phyloP scores from a whole-genome alignment of 257 asterid genomes.

The Ilex aquifolium region DNA sequence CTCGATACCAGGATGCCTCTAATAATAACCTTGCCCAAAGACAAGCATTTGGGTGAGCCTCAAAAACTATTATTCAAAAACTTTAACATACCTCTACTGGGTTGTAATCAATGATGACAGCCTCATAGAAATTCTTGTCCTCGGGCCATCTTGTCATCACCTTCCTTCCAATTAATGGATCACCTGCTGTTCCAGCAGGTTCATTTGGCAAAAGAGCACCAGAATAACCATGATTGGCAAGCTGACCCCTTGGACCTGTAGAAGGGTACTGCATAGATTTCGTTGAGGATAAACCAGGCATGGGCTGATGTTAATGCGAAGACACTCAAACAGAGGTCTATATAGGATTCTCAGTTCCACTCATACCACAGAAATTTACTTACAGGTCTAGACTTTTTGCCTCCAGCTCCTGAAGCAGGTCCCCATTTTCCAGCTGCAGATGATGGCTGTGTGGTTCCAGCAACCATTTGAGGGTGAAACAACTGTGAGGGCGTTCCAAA shows the following conservation, averaged over 20 bases:
- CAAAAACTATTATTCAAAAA: slow-evolving; percentile 14
- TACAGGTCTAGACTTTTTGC: slow-evolving; percentile 56
- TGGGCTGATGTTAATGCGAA: slow-evolving; percentile 39
- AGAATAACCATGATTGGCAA: slow-evolving; percentile 47
- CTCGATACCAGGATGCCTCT: too few species aligned
- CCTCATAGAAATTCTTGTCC: slow-evolving; percentile 90
- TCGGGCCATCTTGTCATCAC: slow-evolving; percentile 97
- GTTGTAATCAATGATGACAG: slow-evolving; percentile 67
- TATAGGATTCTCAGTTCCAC: neutral
- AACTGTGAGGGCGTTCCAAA: slow-evolving; percentile 45
- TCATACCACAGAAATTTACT: slow-evolving; percentile 15
- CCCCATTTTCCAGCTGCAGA: slow-evolving; percentile 49
- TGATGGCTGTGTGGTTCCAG: slow-evolving; percentile 37
- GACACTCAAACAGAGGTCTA: neutral
- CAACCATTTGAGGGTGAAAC: slow-evolving; percentile 41
- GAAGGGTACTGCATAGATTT: slow-evolving; percentile 40
- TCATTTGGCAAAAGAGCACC: slow-evolving; percentile 45
- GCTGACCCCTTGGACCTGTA: slow-evolving; percentile 25
- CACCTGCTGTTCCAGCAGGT: slow-evolving; percentile 48
- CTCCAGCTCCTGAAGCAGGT: slow-evolving; percentile 53
- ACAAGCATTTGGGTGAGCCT: slow-evolving; percentile 10
- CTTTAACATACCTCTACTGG: slow-evolving; percentile 58
- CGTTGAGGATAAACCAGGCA: slow-evolving; percentile 26
- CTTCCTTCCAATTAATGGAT: slow-evolving; percentile 73
- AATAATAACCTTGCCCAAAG: too few species aligned